Evolutionary conservation across 2,329 filamentous ascomycete species (phyloP), one percentile per base, ranked within the genome.

Genomic region (Albophoma yamanashiensis): DNA sequence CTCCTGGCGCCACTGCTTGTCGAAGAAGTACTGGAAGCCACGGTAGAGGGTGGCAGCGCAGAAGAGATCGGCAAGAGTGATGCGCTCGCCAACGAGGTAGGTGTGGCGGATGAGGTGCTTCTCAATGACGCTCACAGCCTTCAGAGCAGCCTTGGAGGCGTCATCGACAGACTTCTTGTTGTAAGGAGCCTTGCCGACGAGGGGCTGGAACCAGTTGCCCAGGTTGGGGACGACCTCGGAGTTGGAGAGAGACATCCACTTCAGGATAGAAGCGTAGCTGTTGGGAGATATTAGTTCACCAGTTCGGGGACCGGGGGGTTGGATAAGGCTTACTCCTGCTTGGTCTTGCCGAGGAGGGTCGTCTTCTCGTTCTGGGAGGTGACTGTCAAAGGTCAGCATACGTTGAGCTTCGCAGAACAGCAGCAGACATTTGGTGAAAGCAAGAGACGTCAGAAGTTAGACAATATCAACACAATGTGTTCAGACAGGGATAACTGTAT

Each of bases 321-420:
- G 1, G 25, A 15, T 22, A n/a, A 17, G 61, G 74, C 82, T 75
- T 80, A 92, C 87, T 99, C 94, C 84, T 99, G 93, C 89, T 99
- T 99, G 81, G 92, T 99, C 89, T 97, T 97, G 75, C 94, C 94
- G 71, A 99, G 87, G 67, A 99, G 92, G 69, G 92, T 95, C 71
- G 94, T 99, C 89, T 97, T 97, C 88, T 97, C 94, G 78, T 99
- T 99, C 82, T 99, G 94, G 70, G 94, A 97, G 72, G 94, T 92
- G 76, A 99, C 94, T 97, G 73, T 64, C 63, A 62, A 66, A 38
- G 60, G 70, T 78, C 69, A 78, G 73, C 66, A 63, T 59, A 17
- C 36, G 11, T 38, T n/a, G 20, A 38, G 50, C 50, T 36, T 55
- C n/a, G 31, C 20, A 55, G 36, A 38, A 55, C 31, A 36, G 31